phyloP scores from a whole-genome alignment of 192 early-diverging fungal species.

The Linnemannia elongata region DNA sequence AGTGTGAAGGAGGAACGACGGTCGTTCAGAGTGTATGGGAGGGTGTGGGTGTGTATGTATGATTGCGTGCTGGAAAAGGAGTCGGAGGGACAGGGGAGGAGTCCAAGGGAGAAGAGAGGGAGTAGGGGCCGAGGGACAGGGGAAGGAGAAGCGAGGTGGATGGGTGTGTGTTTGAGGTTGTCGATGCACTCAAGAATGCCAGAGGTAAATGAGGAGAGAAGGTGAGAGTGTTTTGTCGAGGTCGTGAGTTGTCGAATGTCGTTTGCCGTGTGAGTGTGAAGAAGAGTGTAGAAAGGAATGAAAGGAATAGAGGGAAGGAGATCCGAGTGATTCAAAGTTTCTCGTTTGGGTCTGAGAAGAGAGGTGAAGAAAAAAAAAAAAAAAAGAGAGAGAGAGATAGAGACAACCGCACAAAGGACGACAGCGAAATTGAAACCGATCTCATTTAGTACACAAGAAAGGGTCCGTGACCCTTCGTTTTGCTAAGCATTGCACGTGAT shows the following conservation, averaged over 20 bases:
- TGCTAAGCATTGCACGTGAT: background rate
- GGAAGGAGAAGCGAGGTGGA: too few species aligned
- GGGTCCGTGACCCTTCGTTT: too few species aligned
- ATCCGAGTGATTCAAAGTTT: background rate
- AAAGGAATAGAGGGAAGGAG: background rate
- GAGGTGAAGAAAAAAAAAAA: background rate
- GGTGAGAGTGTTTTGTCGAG: background rate
- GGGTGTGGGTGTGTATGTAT: background rate
- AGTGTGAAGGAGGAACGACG: background rate
- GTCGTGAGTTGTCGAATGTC: background rate
- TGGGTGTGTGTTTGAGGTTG: too few species aligned
- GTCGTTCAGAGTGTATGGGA: background rate
- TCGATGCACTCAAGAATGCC: too few species aligned
- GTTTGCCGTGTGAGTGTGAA: background rate
- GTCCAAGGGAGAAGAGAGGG: too few species aligned
- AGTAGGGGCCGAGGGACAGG: too few species aligned
- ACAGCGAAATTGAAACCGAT: background rate
- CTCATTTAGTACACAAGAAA: background rate
- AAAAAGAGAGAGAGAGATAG: background rate
- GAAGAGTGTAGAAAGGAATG: background rate
- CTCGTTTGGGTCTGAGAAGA: background rate
- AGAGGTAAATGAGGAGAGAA: background rate
- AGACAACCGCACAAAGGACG: background rate
- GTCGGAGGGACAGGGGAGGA: background rate
- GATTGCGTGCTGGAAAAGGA: background rate